phyloP scores from a whole-genome alignment of 306 rosid genomes.

The Cicer judaicum region DNA sequence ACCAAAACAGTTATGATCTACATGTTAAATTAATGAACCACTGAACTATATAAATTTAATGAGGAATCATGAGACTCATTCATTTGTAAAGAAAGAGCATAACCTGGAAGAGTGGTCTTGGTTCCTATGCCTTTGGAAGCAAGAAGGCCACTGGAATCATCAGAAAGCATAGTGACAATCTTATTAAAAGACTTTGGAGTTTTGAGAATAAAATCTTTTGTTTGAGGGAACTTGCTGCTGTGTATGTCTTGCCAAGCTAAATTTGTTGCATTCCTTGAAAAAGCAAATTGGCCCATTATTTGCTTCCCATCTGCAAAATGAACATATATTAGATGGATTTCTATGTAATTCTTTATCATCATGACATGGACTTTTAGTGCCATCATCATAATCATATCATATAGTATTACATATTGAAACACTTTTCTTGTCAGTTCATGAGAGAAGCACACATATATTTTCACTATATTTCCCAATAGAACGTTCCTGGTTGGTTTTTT shows the following conservation, averaged over 20 bases:
- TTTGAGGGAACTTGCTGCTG: conserved; percentile 54
- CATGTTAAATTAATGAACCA: conserved; percentile 1
- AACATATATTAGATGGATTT: conserved; percentile 21
- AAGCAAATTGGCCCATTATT: conserved; percentile 50
- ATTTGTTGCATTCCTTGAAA: conserved; percentile 52
- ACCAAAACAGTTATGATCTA: neutral
- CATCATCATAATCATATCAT: neutral
- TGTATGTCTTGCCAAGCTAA: conserved; percentile 57
- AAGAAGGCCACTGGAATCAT: conserved; percentile 52
- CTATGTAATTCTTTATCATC: neutral
- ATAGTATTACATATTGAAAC: too few relatives aligned
- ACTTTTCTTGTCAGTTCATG: too few relatives aligned
- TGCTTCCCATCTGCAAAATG: conserved; percentile 61
- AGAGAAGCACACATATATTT: too few relatives aligned
- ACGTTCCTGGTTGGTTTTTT: too few relatives aligned
- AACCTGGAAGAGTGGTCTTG: conserved; percentile 62
- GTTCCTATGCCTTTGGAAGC: conserved; percentile 52
- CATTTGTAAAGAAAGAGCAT: conserved; percentile 4
- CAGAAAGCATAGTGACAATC: conserved; percentile 47
- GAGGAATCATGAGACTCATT: neutral
- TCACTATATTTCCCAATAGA: too few relatives aligned
- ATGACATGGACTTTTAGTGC: conserved; percentile 1
- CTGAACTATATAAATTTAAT: conserved; percentile 6
- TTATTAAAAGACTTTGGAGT: conserved; percentile 54
- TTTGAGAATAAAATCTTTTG: conserved; percentile 61